Evolutionary conservation across 768 basidiomycete genomes (phyloP), one percentile per base, ranked within the genome.

Genomic region (Daedalea quercina): DNA sequence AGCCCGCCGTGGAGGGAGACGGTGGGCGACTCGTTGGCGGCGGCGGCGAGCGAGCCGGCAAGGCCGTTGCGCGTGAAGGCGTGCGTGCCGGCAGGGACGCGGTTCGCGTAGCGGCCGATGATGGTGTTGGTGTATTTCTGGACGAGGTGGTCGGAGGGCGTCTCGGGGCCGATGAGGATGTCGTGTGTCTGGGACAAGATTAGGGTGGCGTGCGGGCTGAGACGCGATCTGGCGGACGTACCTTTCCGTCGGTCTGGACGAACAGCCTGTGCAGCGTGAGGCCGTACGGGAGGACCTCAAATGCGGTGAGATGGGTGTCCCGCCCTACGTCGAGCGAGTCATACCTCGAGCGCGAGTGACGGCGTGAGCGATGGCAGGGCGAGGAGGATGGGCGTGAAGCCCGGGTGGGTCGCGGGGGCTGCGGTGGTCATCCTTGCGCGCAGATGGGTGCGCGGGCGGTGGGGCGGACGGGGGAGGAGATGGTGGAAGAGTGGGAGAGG

Each of bases 1-100:
- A 79, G 78, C 8, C 87, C 87, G 22, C 87, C 86, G 61, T 90
- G 87, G 12, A 90, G 76, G 11, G 83, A 87, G 11, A 88, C 86
- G 17, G 54, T 56, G n/a, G 66, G 65, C 20, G 57, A 53, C 54
- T 65, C 64, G 59, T 67, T 66, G 8, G 63, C 24, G 24, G 51
- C 51, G 20, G 64, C 60, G 3, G 68, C 72, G 46, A 87, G 70
- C 24, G 75, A 65, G 22, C 76, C 74, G 19, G 61, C 69, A 52
- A 80, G 67, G 2, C 77, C 81, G 28, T 81, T 73, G 64, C 79
- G 77, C 12, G 54, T 35, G 47, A 59, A 25, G 20, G 53, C 7
- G 48, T 55, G 54, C 17, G 64, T 48, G 23, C 80, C 80, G n/a
- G 77, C 79, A 1, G 86, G 83, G 49, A 90, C 72, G 31, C 86